Evolutionary conservation across 2,329 filamentous ascomycete genomes (phyloP), one percentile per base, ranked within the genome.

Genomic region (Sclerotiophoma versabilis): DNA sequence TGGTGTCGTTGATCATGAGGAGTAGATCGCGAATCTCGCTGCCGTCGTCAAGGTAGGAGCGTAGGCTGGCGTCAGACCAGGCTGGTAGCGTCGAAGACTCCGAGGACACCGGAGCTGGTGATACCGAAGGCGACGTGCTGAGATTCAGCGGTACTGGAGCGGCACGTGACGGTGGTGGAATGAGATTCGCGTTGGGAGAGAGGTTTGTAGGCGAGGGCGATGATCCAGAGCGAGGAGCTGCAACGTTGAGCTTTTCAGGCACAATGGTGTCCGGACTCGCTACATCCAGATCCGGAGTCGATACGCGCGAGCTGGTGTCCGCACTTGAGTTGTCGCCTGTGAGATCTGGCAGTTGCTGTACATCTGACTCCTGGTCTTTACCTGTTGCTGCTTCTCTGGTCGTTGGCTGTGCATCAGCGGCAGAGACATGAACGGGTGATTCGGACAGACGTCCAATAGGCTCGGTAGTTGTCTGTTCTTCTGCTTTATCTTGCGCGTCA

Each of bases 1-100:
- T 90, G 73, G 93, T 96, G 76, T 98, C 93, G 71, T 96, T 93
- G 23, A 99, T 92, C 57, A 99, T 90, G 30, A 93, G 84, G 45
- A 98, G 83, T 71, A 98, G 84, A 72, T 99, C 93, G 44, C 91
- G 86, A 63, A 99, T 92, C 59, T 96, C 92, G 27, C 88, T 87
- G 57, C 91, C 87, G 63, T 95, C 92, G 63, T 98, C 93, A 67
- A 98, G 89, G 76, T 97, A 99, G 12, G 90, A 88, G 55, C 92
- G 87, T 23, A 99, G 83, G 65, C 87, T 91, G 50, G 87, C 83
- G 74, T 98, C 93, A 58, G 92, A 93, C 95, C 95, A 99, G 0
- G 87, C 85, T 22, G 87, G 83, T 17, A 83, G 82, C 14, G 81
- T 80, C 14, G 83, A 80, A 20, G 84, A 82, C 23, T 72, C 67